phyloP scores from a whole-genome alignment of 176 grass and related monocot genomes.

The Musa troglodytarum region DNA sequence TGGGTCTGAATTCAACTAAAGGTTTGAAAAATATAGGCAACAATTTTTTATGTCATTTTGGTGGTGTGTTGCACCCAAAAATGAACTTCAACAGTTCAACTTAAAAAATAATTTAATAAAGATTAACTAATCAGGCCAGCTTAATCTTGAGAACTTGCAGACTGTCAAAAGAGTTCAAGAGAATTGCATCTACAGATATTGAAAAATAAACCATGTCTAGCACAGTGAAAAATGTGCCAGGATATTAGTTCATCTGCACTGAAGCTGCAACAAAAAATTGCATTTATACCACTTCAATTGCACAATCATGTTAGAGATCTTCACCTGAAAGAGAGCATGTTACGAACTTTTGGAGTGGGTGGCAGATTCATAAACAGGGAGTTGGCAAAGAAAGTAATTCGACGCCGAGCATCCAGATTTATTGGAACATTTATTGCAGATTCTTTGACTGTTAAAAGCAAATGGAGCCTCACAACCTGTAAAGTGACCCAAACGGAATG shows the following conservation, averaged over 20 bases:
- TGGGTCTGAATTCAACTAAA: no score
- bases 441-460: constrained; percentile 80
- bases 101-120: no score
- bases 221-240: background rate
- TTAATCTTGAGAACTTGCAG: no score
- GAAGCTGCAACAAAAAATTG: background rate
- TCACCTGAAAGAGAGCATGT: constrained; percentile 93
- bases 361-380: constrained; percentile 97
- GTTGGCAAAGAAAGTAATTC: constrained; percentile 97
- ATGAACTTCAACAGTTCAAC: no score
- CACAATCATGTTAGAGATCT: background rate
- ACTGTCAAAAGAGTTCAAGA: no score
- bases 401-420: constrained; percentile 80
- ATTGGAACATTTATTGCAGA: constrained; percentile 83
- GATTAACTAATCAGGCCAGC: no score
- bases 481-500: background rate
- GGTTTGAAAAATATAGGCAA: no score
- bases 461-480: constrained; percentile 76
- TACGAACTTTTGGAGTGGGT: constrained; percentile 48
- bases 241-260: background rate
- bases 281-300: background rate
- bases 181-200: no score
- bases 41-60: no score
- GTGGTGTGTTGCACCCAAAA: no score
- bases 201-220: no score